Evolutionary conservation across 805 yeast genomes (phyloP), one percentile per base, ranked within the genome.

Genomic region (Candida wancherniae): DNA sequence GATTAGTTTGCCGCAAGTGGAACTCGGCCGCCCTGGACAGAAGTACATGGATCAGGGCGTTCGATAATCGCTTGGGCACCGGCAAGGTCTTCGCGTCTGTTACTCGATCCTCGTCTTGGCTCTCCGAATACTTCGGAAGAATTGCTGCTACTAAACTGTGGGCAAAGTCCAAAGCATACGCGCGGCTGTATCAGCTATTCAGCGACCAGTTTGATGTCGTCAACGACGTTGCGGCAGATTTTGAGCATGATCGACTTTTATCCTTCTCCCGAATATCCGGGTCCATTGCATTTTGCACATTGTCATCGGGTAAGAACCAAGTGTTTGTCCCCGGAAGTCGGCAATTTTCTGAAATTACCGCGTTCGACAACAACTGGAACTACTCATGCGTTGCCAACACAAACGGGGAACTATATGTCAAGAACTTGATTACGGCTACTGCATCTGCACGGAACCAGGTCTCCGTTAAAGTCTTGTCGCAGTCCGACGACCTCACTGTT

Each of bases 1-100:
- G 72, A 6, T 39, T 58, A 13, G 80, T 74, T 5, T 73, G 79
- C 40, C 59, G 53, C 29, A 44, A 55, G 26, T 74, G 80, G 80
- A 55, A 64, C 37, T 39, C 39, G 23, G 61, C 69, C 2, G 58
- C 71, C 2, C 57, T 58, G 32, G 73, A 72, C 43, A 60, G 63
- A 33, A 50, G 57, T 8, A 64, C 72, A 15, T 74, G 80, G 80
- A 52, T 54, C 38, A 59, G 56, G 22, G 63, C 73, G 5, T 73
- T 73, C 42, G 48, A 49, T 19, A 40, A 51, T 19, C 54, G 58
- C 28, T 69, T 69, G 39, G 61, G 63, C 1, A 55, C 61, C 3
- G 56, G 45, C 19, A 46, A 32, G 2, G 36, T 41, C 5, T 73
- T 74, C 38, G 65, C 77, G 4, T 58, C 72, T 4, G 50, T 69